Conservation (phyloP, 2,329 filamentous ascomycete genomes). For the Fusarium devonianum region DNA sequence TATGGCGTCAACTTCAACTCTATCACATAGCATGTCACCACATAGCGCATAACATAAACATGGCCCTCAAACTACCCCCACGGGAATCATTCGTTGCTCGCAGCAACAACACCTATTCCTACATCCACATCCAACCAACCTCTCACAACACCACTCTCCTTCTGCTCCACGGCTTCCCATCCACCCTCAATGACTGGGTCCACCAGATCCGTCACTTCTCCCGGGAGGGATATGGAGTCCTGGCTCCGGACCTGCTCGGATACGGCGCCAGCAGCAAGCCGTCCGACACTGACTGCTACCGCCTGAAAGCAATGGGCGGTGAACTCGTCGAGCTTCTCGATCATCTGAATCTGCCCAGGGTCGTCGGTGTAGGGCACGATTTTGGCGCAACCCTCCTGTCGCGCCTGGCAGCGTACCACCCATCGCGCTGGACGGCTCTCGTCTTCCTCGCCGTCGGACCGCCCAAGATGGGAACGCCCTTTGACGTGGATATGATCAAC, state of each 20-base stretch:
- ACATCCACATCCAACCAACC: slow-evolving; percentile 38
- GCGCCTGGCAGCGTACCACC: slow-evolving; percentile 40
- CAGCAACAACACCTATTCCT: slow-evolving; percentile 42
- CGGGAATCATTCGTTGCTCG: slow-evolving; percentile 22
- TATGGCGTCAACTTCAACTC: not conserved
- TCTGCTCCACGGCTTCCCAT: slow-evolving; percentile 59
- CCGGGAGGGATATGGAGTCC: slow-evolving; percentile 49
- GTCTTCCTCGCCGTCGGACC: slow-evolving; percentile 45
- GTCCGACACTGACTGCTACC: slow-evolving; percentile 40
- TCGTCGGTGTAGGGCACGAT: slow-evolving; percentile 54
- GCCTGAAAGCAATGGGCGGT: slow-evolving; percentile 43
- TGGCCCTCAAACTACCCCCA: slow-evolving; percentile 11
- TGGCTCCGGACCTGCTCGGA: slow-evolving; percentile 53
- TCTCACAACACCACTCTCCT: slow-evolving; percentile 47
- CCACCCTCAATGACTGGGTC: slow-evolving; percentile 53
- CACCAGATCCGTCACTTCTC: slow-evolving; percentile 48
- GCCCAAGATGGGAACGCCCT: slow-evolving; percentile 37
- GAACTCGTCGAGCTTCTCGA: slow-evolving; percentile 47
- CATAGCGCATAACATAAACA: too few species aligned
- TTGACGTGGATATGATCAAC: slow-evolving; percentile 45
- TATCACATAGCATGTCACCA: not conserved
- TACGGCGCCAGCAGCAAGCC: slow-evolving; percentile 48
- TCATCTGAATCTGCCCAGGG: slow-evolving; percentile 43
- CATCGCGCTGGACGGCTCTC: slow-evolving; percentile 28
- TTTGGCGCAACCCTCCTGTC: slow-evolving; percentile 46